A percentile compares a stretch with the other conserved stretches of the same genome.
Conservation (phyloP, 225 moss, liverwort and hornwort genomes). For the Takakia lepidozioides region DNA sequence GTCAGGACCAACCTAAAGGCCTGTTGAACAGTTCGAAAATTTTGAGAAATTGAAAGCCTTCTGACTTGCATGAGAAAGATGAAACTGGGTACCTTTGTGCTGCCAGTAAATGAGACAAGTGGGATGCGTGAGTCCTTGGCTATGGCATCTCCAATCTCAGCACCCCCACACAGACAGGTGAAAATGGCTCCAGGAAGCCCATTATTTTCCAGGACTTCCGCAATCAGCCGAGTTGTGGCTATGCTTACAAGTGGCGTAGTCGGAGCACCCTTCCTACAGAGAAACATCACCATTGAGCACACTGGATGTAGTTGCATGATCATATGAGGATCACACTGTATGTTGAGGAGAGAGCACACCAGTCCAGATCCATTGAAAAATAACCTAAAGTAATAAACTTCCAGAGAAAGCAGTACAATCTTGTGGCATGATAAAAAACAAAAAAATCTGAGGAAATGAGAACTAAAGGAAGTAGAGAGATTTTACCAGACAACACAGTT, state of each 20-base stretch:
- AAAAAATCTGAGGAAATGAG: too few relatives aligned
- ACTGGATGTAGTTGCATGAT: too few relatives aligned
- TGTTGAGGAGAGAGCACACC: too few relatives aligned
- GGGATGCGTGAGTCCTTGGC: constrained; percentile 68
- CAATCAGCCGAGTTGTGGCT: constrained; percentile 72
- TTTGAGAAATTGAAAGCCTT: too few relatives aligned
- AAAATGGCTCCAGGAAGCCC: constrained; percentile 81
- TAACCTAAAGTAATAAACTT: not conserved
- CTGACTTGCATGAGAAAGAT: too few relatives aligned
- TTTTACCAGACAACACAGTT: constrained; percentile 90
- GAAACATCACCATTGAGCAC: constrained; percentile 1
- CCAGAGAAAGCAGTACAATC: not conserved
- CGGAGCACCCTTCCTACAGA: constrained; percentile 86
- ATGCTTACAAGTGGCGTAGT: constrained; percentile 76
- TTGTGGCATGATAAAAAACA: too few relatives aligned
- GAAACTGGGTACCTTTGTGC: constrained; percentile 93
- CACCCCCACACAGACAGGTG: constrained; percentile 85
- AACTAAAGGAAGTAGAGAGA: too few relatives aligned
- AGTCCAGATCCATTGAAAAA: too few relatives aligned
- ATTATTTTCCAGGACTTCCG: constrained; percentile 76
- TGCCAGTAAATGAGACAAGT: constrained; percentile 91
- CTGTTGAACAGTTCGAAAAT: too few relatives aligned
- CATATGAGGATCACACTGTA: too few relatives aligned
- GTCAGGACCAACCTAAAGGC: too few relatives aligned
- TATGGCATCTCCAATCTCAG: constrained; percentile 84